Evolutionary conservation across 2,329 filamentous ascomycete species (phyloP), one percentile per base, ranked within the genome.

Genomic region (Fusarium cyanostomum): DNA sequence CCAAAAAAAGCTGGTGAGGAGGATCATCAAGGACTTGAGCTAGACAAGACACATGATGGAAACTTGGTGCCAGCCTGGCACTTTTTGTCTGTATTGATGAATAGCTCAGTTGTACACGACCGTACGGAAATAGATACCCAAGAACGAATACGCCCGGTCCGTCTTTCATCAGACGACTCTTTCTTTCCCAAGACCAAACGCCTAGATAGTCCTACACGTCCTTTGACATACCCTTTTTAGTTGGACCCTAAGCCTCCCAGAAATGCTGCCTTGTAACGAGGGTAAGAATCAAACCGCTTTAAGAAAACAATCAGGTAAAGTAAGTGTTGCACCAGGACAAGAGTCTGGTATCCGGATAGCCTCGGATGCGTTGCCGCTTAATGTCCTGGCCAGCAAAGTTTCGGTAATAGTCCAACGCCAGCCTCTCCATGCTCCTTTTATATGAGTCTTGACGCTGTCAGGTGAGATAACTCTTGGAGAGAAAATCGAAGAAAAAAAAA

Each of bases 1-100:
- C 60, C 92, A 94, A 79, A 87, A 82, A 78, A 91, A 88, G 73
- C 73, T 92, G 57, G 90, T 91, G 13, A 87, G 84, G 72, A 88
- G 82, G 75, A 75, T 90, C 64, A 76, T 91, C 74, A 90, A 84
- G 77, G 83, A 85, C 56, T 72, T 84, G 72, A 81, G 78, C 64
- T 84, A 75, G 80, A 56, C 10, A 18, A 52, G 15, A 28, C 16
- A 34, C 13, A 44, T 41, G 49, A 37, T 15, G 43, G 49, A 44
- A 62, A 49, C 43, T 13, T 42, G 38, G 51, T 66, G 64, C 52
- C 52, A 33, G 35, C 35, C 41, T 62, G 49, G 56, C 66, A 62
- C 50, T 58, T 51, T 67, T 61, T 51, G 39, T 58, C 39, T 61
- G 55, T 62, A 67, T 66, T 68, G 44, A 44, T 65, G 43, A 65